These are phyloP conservation scores for Ramalina peruviana DNA, from an alignment of 495 filamentous ascomycete species.

Conservation along the genomic window DNA sequence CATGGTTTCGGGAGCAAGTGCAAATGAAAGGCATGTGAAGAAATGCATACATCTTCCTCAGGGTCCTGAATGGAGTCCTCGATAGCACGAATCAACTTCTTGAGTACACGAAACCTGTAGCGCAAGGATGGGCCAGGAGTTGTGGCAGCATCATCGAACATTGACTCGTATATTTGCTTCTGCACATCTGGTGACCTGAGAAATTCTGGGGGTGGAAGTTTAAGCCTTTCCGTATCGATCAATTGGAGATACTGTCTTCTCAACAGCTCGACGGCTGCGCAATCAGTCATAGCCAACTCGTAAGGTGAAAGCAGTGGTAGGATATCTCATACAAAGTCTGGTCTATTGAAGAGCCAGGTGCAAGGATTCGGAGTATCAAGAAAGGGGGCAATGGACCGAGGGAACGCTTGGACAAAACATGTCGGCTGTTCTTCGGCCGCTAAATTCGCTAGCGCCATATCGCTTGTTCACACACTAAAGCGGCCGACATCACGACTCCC, in stretches of 20 bases:
- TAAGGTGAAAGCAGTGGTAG: not conserved
- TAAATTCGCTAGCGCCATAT: not conserved
- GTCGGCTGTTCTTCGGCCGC: not conserved
- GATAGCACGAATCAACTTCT: constrained; percentile 48
- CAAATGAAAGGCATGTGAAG: not conserved
- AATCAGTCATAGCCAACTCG: not conserved
- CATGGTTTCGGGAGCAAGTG: too few species aligned
- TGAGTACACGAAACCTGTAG: constrained; percentile 61
- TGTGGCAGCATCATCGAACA: constrained; percentile 45
- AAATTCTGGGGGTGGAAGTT: constrained; percentile 36
- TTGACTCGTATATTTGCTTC: constrained; percentile 40
- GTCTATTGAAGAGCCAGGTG: not conserved
- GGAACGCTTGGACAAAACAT: too few species aligned
- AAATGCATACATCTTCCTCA: constrained; percentile 63
- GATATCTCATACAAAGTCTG: not conserved
- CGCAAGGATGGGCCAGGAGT: constrained; percentile 41
- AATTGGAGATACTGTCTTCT: constrained; percentile 54
- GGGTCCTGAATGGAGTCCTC: constrained; percentile 59
- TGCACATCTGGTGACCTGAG: constrained; percentile 45
- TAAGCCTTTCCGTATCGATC: constrained; percentile 38
- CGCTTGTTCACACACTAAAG: constrained; percentile 3
- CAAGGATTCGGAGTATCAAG: not conserved
- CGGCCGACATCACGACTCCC: not conserved
- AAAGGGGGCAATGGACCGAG: not conserved
- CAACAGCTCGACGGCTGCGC: constrained; percentile 13